phyloP scores from a whole-genome alignment of 2,329 filamentous ascomycete species.

The Aspergillus ruber region DNA sequence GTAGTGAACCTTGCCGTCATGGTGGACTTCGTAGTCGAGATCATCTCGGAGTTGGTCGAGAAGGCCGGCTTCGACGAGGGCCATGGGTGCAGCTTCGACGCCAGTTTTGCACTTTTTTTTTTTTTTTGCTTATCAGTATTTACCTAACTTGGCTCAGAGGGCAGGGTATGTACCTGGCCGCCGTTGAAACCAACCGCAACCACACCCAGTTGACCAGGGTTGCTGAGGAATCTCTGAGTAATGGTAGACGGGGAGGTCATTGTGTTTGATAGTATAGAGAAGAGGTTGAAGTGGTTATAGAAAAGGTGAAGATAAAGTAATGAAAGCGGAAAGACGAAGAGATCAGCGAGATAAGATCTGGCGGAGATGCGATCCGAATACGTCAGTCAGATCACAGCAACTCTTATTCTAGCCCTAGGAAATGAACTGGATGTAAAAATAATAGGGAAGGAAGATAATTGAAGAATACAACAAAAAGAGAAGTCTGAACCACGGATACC shows the following conservation, averaged over 20 bases:
- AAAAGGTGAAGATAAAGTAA: not conserved
- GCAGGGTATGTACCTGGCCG: constrained; percentile 64
- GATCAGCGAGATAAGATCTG: constrained; percentile 6
- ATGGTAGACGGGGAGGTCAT: constrained; percentile 56
- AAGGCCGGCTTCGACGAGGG: constrained; percentile 81
- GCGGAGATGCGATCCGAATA: constrained; percentile 2
- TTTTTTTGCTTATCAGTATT: constrained; percentile 30
- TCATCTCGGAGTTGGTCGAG: constrained; percentile 76
- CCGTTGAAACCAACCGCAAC: constrained; percentile 95
- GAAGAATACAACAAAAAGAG: too few species aligned
- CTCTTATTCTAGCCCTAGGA: too few species aligned
- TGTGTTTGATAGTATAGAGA: constrained; percentile 6
- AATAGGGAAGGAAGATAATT: not conserved
- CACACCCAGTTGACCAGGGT: constrained; percentile 74
- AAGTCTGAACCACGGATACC: too few species aligned
- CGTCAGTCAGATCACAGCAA: too few species aligned
- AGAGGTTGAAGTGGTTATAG: not conserved
- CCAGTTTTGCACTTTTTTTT: constrained; percentile 72
- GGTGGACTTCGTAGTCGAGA: constrained; percentile 79
- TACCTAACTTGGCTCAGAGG: not conserved
- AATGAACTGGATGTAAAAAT: not conserved
- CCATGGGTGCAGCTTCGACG: constrained; percentile 83
- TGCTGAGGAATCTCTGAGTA: constrained; percentile 68
- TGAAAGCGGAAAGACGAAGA: constrained; percentile 3
- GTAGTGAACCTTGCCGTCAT: constrained; percentile 73